phyloP scores from a whole-genome alignment of 192 early-diverging fungal species.

The Gorgonomyces haynaldii region DNA sequence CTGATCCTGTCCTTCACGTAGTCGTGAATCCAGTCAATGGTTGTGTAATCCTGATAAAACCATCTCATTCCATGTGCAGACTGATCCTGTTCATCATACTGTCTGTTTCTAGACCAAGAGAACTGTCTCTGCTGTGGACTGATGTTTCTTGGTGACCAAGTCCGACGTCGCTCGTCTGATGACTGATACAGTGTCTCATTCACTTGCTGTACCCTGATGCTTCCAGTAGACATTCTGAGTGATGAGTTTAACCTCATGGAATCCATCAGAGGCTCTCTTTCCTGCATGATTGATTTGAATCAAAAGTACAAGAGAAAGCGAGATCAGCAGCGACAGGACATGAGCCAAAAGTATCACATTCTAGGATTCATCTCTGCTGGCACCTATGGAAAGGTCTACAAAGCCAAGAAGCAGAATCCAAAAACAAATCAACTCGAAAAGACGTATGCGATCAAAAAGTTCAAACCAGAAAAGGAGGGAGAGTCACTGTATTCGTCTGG shows the following conservation, averaged over 20 bases:
- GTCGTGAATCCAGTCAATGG: constrained; percentile 82
- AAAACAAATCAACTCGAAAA: not conserved
- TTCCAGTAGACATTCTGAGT: too few relatives aligned
- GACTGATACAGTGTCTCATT: too few relatives aligned
- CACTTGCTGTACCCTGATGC: too few relatives aligned
- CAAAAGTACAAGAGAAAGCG: too few relatives aligned
- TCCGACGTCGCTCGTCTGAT: constrained; percentile 10
- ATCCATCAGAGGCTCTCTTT: too few relatives aligned
- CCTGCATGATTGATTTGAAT: too few relatives aligned
- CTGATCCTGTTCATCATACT: too few relatives aligned
- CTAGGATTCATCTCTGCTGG: constrained; percentile 82
- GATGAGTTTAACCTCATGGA: too few relatives aligned
- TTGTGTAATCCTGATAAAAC: constrained; percentile 29
- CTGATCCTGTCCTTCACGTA: constrained; percentile 67
- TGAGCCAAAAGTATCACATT: too few relatives aligned
- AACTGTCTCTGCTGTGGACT: too few relatives aligned
- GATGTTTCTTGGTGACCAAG: constrained; percentile 3
- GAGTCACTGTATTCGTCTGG: constrained; percentile 60
- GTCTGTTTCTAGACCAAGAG: too few relatives aligned
- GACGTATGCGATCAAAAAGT: constrained; percentile 84
- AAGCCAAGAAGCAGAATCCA: constrained; percentile 41
- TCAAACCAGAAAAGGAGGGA: constrained; percentile 91
- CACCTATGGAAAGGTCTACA: constrained; percentile 94
- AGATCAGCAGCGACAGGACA: too few relatives aligned
- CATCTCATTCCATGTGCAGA: constrained; percentile 7